phyloP scores from a whole-genome alignment of 768 basidiomycete genomes.

The Gymnopilus dilepis region DNA sequence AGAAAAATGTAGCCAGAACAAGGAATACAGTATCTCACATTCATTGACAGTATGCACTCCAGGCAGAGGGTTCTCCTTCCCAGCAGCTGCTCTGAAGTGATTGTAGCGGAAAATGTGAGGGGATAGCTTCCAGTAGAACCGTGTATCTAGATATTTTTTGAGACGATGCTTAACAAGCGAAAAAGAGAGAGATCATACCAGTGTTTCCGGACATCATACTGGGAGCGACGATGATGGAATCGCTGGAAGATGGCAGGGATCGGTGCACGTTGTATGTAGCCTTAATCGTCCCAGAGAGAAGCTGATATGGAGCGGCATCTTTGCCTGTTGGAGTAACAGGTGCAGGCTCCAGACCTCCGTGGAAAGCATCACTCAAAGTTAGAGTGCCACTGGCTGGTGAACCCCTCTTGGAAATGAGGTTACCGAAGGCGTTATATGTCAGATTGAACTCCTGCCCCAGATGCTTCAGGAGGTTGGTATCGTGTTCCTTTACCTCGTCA shows the following conservation, averaged over 20 bases:
- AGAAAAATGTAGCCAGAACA: constrained; percentile 9
- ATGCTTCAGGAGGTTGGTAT: constrained; percentile 47
- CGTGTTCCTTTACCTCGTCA: constrained; percentile 47
- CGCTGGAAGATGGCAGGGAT: constrained; percentile 27
- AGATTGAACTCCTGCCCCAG: constrained; percentile 61
- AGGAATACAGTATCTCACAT: constrained; percentile 43
- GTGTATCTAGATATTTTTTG: constrained; percentile 56
- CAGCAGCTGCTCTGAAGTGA: constrained; percentile 43
- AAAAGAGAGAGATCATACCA: too few species aligned
- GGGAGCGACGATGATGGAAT: constrained; percentile 52
- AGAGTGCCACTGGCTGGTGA: constrained; percentile 49
- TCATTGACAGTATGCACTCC: constrained; percentile 78
- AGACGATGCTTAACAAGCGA: too few species aligned
- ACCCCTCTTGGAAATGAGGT: constrained; percentile 37
- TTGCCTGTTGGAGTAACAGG: constrained; percentile 60
- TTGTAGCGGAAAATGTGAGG: constrained; percentile 73
- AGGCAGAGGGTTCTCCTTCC: constrained; percentile 35
- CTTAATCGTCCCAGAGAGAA: constrained; percentile 70
- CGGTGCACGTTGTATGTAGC: constrained; percentile 61
- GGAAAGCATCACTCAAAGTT: constrained; percentile 55
- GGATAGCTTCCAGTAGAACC: constrained; percentile 62
- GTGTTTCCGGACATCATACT: constrained; percentile 65
- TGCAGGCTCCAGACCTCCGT: constrained; percentile 65
- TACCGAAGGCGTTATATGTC: constrained; percentile 63
- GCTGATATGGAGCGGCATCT: constrained; percentile 48